Base-by-base conservation (phyloP, 768 basidiomycete species). In the Hemileccinum impolitum region DNA sequence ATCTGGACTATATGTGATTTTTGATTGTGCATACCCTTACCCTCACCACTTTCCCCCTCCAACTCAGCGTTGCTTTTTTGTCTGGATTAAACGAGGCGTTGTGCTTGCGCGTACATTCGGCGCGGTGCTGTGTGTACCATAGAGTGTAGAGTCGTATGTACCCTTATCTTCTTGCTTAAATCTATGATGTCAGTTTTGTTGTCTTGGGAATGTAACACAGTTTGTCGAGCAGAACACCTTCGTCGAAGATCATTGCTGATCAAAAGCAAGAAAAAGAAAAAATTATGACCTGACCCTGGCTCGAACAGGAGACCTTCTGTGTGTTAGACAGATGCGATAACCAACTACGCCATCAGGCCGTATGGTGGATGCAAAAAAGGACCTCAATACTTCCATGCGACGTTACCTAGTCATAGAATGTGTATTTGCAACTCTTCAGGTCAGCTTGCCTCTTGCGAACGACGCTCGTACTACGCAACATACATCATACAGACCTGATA, bases 281-380 rank as follows among this genome's bases (percentile, higher is more conserved):
- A 46, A 32, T 8, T 5, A 51, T 51, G 45, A 38, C 40, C 61
- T 64, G 77, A 78, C 67, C 77, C 78, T 76, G 79, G 78, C 65
- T 82, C 79, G 78, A 82, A 81, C 80, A 76, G 78, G 70, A 74
- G 80, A 77, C 79, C 80, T 80, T 78, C 80, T 81, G 81, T 81
- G 81, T 82, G 81, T 84, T 80, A 82, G 81, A 83, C 82, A 81
- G 80, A 82, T 80, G 81, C 78, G 81, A 84, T 84, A 82, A 84
- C 82, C 82, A 83, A 81, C 61, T 62, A 62, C 61, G 62, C 63
- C 63, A 63, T 57, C 62, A 63, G 63, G 54, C 62, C 63, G 19
- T n/a, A 18, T 8, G 18, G 41, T 28, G 9, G 9, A 28, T 9
- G 4, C 5, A 28, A 5, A 28, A 5, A 9, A 28, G 26, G 9